phyloP scores from a whole-genome alignment of 1,139 yeast genomes.

The Yamadazyma dendronema region DNA sequence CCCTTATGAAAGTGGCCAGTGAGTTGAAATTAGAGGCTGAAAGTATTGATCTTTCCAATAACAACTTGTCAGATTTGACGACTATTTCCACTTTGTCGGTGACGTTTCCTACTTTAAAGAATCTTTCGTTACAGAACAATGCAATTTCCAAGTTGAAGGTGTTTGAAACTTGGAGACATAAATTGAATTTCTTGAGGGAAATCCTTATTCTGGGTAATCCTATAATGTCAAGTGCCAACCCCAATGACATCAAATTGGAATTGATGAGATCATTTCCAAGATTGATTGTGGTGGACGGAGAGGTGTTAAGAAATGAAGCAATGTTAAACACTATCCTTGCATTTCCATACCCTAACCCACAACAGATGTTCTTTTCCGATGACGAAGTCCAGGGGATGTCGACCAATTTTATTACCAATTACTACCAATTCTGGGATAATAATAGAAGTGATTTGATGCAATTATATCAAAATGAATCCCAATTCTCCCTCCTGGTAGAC shows the following conservation, averaged over 20 bases:
- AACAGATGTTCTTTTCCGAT: constrained; percentile 72
- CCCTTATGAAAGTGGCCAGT: constrained; percentile 81
- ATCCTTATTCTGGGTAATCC: constrained; percentile 78
- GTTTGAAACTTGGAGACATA: constrained; percentile 77
- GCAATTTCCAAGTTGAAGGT: constrained; percentile 55
- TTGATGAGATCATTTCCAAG: constrained; percentile 74
- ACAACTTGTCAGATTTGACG: constrained; percentile 62
- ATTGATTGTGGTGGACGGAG: constrained; percentile 75
- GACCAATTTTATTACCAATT: constrained; percentile 73
- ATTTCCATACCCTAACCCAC: constrained; percentile 52
- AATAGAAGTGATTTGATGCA: constrained; percentile 68
- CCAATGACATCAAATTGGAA: constrained; percentile 53
- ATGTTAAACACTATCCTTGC: constrained; percentile 51
- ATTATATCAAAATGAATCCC: constrained; percentile 79
- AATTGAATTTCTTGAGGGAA: constrained; percentile 72
- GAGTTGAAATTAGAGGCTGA: constrained; percentile 55
- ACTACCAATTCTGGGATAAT: constrained; percentile 76
- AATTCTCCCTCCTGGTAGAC: constrained; percentile 70
- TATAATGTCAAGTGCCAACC: constrained; percentile 35
- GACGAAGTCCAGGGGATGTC: constrained; percentile 69
- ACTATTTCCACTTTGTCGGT: constrained; percentile 65
- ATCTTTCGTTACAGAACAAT: constrained; percentile 79
- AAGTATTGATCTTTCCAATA: constrained; percentile 74
- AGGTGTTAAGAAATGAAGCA: constrained; percentile 69
- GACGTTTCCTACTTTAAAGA: constrained; percentile 71